Base-by-base conservation (phyloP, 2,329 filamentous ascomycete genomes). In the Pseudogymnoascus sp. region DNA sequence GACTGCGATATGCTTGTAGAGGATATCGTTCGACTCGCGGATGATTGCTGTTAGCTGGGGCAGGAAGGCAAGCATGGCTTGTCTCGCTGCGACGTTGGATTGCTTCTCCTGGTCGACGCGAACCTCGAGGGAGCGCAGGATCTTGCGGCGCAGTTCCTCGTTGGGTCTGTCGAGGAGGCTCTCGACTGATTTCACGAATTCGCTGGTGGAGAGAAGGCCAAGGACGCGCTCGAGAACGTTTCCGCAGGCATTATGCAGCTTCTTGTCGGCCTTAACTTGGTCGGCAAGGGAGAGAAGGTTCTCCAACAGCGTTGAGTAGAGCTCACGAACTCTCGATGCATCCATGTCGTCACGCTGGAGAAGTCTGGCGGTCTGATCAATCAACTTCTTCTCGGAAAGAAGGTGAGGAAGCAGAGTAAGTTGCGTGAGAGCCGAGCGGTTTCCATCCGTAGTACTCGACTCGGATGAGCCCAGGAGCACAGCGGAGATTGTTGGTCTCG, bases 101-200 rank as follows among this genome's bases (percentile, higher is more conserved):
- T 87, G 85, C 68, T 83, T 86, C 67, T 90, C 90, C 66, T 85
- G 81, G 62, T 89, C 85, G 37, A 96, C 87, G 44, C 93, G 89
- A 62, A 86, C 80, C 71, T 95, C 91, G 18, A 99, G 82, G 1
- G 93, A 89, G 64, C 83, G 87, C 65, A 93, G 84, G 59, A 92
- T 90, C 76, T 90, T 92, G 67, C 89, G 86, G 1, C 90, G 89
- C 60, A 93, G 80, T 59, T 89, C 84, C 68, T 90, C 82, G 67
- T 91, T 87, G 5, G 89, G 85, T 59, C 88, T 84, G 67, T 90
- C 84, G 37, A 97, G 84, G 31, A 99, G 80, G 28, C 86, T 84
- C 72, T 96, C 90, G 42, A 95, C 88, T 8, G 92, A 90, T 73
- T 91, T 90, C 74, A 97, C 86, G 74, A 97, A 94, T 75, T 97